Evolutionary conservation across 2,329 filamentous ascomycete species (phyloP).

Genomic region (Mycosphaerelloides madeirae): DNA sequence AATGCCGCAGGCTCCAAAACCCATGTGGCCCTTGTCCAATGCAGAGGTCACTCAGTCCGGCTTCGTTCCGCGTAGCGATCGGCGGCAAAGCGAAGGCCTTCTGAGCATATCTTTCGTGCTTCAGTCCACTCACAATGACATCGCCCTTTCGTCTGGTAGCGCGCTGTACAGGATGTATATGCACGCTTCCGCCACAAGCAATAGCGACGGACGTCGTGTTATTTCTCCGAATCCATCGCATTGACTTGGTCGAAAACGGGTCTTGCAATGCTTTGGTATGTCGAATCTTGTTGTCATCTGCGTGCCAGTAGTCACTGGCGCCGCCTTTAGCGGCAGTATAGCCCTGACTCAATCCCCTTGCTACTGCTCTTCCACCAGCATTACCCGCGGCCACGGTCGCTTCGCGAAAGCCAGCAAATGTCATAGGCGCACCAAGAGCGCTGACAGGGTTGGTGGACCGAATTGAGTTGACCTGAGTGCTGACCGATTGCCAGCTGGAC

Average conservation of each 20-base stretch:
- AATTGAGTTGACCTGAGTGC: slow-evolving; percentile 30
- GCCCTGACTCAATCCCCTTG: slow-evolving; percentile 68
- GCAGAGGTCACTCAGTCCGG: slow-evolving; percentile 17
- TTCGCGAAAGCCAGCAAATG: slow-evolving; percentile 30
- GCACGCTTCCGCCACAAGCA: slow-evolving; percentile 61
- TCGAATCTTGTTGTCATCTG: slow-evolving; percentile 68
- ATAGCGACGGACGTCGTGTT: slow-evolving; percentile 61
- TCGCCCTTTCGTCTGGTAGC: slow-evolving; percentile 37
- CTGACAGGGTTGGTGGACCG: slow-evolving; percentile 19
- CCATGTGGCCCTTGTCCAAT: slow-evolving; percentile 30
- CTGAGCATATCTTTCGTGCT: slow-evolving; percentile 25
- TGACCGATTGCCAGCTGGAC: slow-evolving; percentile 41
- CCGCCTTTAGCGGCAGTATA: slow-evolving; percentile 66
- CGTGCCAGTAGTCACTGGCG: slow-evolving; percentile 67
- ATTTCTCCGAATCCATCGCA: slow-evolving; percentile 61
- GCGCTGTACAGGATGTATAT: slow-evolving; percentile 59
- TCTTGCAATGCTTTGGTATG: slow-evolving; percentile 50
- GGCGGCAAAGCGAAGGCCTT: slow-evolving; percentile 23
- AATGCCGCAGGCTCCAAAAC: slow-evolving; percentile 37
- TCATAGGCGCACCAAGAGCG: slow-evolving; percentile 25
- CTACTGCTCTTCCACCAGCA: slow-evolving; percentile 62
- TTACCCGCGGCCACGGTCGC: slow-evolving; percentile 45
- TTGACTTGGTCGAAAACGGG: slow-evolving; percentile 49
- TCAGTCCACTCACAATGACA: slow-evolving; percentile 48
- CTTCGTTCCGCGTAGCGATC: slow-evolving; percentile 16